Conservation (phyloP, 2,329 filamentous ascomycete species). For the Aspergillus transmontanensis region DNA sequence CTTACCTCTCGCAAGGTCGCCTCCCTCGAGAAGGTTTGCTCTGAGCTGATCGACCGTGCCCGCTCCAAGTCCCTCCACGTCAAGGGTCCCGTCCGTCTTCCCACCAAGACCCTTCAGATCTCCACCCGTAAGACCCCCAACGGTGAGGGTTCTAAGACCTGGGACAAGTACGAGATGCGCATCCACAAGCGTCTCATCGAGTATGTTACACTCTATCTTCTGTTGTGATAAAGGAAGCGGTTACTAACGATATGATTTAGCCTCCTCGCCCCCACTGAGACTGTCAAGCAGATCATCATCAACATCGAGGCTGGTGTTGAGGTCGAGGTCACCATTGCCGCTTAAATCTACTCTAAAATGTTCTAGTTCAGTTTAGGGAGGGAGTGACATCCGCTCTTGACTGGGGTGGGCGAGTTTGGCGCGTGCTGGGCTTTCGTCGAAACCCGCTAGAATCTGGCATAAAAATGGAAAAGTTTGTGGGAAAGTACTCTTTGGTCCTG, state of each 20-base stretch:
- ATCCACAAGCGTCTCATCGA: conserved; percentile 99
- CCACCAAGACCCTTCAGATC: conserved; percentile 96
- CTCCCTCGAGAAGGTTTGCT: conserved; percentile 96
- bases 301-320: conserved; percentile 58
- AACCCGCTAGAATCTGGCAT: conserved; percentile 35
- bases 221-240: background rate
- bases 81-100: conserved; percentile 97
- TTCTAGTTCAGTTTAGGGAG: conserved; percentile 28
- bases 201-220: conserved; percentile 51
- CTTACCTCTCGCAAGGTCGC: conserved; percentile 92
- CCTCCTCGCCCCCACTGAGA: conserved; percentile 94
- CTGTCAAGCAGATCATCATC: conserved; percentile 57
- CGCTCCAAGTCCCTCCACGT: conserved; percentile 98
- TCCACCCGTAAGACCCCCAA: conserved; percentile 98
- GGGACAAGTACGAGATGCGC: conserved; percentile 98
- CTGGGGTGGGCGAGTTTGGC: conserved; percentile 21
- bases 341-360: conserved; percentile 40
- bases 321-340: conserved; percentile 57
- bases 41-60: conserved; percentile 96
- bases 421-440: conserved; percentile 23
- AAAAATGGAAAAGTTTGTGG: conserved; percentile 36
- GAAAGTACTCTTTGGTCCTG: conserved; percentile 20
- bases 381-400: conserved; percentile 24
- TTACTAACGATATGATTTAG: conserved; percentile 42
- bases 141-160: conserved; percentile 99